Evolutionary conservation across 441 rosid species (phyloP), one percentile per base, ranked within the genome.

Genomic region (Gossypium schwendimanii): DNA sequence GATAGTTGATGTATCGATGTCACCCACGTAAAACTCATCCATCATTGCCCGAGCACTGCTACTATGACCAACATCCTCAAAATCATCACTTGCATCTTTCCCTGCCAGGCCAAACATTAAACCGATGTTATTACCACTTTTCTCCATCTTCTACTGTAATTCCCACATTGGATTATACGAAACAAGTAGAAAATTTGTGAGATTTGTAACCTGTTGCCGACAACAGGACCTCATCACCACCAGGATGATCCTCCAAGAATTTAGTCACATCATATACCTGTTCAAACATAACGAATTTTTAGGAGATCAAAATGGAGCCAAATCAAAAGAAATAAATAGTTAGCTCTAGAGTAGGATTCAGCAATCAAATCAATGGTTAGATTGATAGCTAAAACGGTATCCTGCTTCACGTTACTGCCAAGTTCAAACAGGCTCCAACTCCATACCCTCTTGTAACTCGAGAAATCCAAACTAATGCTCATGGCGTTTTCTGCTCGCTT

Each of bases 241-340:
- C 98, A 55, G 99, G 99, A 85, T 92, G 98, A 75, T 94, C 98
- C 3, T 92, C 97, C 91, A 94, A 80, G 82, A 94, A 94, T 74
- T 90, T 91, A 21, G 99, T 94, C 81, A 94, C 98, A 78, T 94
- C 85, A 58, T 83, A 94, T 5, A 94, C 97, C 98, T 94, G 79
- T 53, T 65, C 55, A 45, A 75, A 36, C 39, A 75, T 12, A 76
- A 10, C 26, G 21, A 70, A 64, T 28, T 57, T 49, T 39, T 67
- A 55, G 41, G 18, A 61, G 12, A 28, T 12, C 17, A 31, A 18
- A 63, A 49, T 20, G 53, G 23, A 45, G 2, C 49, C 60, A 20
- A 49, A 33, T 76, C 54, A 20, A 49, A 69, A 73, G 0, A 57
- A 57, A 23, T 57, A n/a, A 47, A 21, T 20, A 49, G 31, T 41